Evolutionary conservation across 2,329 filamentous ascomycete genomes (phyloP).

Genomic region (Metarhizium anisopliae): DNA sequence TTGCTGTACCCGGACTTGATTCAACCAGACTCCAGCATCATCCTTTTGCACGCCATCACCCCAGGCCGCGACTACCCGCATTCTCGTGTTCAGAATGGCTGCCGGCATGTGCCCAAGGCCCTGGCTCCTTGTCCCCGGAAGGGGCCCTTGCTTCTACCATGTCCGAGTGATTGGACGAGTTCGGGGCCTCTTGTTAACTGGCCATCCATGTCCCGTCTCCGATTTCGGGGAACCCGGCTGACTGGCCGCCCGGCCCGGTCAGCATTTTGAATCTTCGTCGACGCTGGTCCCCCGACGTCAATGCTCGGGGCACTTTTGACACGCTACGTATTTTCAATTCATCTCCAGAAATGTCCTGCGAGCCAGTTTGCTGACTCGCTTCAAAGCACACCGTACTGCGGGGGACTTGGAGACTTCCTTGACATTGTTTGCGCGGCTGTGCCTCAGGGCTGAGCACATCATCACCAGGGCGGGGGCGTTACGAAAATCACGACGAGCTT

Average conservation of each 20-base stretch:
- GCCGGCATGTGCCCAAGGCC: neutral
- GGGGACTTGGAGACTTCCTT: neutral
- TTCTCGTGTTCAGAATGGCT: neutral
- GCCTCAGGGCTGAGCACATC: neutral
- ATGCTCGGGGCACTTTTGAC: neutral
- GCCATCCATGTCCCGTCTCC: neutral
- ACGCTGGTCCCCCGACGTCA: neutral
- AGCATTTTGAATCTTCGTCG: neutral
- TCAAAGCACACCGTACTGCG: too few relatives aligned
- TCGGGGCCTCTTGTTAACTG: neutral
- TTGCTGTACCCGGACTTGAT: too few relatives aligned
- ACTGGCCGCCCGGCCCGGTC: neutral
- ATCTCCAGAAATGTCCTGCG: neutral
- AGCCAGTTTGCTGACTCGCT: neutral
- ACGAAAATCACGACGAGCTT: neutral
- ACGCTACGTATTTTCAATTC: neutral
- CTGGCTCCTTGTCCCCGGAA: neutral
- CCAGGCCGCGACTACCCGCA: neutral
- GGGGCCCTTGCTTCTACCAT: neutral
- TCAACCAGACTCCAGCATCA: too few relatives aligned
- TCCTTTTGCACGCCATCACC: too few relatives aligned
- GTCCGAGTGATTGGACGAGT: neutral
- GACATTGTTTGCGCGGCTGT: neutral
- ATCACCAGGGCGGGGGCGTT: too few relatives aligned
- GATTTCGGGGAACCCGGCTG: constrained; percentile 1